A percentile compares a stretch with the other conserved stretches of the same genome.
Conservation (phyloP, 2,329 filamentous ascomycete genomes). For the Alternaria angustiovoidea region DNA sequence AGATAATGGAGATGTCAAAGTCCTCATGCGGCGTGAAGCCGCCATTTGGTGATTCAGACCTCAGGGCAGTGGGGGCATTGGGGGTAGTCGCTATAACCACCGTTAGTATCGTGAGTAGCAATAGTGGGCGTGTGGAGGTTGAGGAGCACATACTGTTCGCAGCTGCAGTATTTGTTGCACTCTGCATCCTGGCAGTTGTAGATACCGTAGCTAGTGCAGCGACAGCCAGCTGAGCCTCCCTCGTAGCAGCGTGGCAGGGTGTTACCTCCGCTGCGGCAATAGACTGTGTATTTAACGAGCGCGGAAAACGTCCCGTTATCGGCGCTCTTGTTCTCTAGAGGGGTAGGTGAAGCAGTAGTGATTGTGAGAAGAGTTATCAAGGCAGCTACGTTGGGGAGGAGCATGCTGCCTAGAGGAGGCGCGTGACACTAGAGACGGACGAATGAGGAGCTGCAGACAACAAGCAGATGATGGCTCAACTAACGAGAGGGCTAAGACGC, state of each 20-base stretch:
- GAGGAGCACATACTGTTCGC: not conserved
- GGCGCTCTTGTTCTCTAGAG: not conserved
- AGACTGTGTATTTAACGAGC: conserved; percentile 5
- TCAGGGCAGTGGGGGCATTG: not conserved
- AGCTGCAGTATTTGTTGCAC: not conserved
- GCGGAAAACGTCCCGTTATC: not conserved
- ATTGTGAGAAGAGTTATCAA: conserved; percentile 1
- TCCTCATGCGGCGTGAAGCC: conserved; percentile 6
- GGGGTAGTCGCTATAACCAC: not conserved
- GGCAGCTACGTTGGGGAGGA: not conserved
- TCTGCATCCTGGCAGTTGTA: conserved; percentile 4
- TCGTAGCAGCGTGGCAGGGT: conserved; percentile 8
- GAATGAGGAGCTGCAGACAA: conserved; percentile 4
- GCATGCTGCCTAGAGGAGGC: not conserved
- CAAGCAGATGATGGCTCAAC: not conserved
- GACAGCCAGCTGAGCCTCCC: conserved; percentile 2
- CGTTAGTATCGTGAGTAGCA: not conserved
- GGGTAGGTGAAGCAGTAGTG: not conserved
- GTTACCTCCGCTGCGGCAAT: not conserved
- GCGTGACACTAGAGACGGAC: not conserved
- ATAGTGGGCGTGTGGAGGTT: not conserved
- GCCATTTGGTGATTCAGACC: not conserved
- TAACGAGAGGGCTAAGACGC: not conserved
- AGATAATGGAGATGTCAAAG: conserved; percentile 11
- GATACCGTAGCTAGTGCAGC: not conserved